Conservation (phyloP, 139 green algal species). For the Coelastrella sp. region DNA sequence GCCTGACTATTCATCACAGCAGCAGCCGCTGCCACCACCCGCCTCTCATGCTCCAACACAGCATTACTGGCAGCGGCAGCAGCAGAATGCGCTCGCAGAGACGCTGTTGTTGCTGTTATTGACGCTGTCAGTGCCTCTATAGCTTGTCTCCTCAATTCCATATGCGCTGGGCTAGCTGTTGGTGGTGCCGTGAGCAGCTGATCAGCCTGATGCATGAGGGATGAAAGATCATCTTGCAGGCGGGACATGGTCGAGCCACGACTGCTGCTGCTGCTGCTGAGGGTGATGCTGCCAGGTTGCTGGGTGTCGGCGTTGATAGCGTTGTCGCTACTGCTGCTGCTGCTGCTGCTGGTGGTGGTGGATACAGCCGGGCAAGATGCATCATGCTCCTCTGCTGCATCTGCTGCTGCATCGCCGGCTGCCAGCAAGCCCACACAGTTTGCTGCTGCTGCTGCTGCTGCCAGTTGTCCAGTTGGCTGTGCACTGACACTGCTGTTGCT, state of each 20-base stretch:
- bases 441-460: conserved; percentile 32
- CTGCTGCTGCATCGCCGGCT: neutral
- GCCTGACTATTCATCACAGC: conserved; percentile 22
- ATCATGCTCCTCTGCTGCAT: too few relatives aligned
- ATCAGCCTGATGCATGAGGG: conserved; percentile 29
- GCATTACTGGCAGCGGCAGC: conserved; percentile 39
- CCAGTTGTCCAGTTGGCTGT: neutral
- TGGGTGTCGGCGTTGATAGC: neutral
- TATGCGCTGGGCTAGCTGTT: too few relatives aligned
- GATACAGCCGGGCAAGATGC: too few relatives aligned
- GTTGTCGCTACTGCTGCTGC: too few relatives aligned
- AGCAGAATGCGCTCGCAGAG: conserved; percentile 32
- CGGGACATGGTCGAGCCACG: neutral
- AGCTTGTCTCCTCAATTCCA: neutral
- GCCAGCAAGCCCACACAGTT: too few relatives aligned
- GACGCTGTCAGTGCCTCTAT: conserved; percentile 30
- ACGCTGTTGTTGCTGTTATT: conserved; percentile 31
- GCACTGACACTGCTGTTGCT: conserved; percentile 4
- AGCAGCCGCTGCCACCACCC: conserved; percentile 25
- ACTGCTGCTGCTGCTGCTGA: conserved; percentile 22
- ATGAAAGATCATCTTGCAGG: neutral
- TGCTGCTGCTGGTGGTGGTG: too few relatives aligned
- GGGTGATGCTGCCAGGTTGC: neutral
- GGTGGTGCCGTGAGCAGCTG: neutral
- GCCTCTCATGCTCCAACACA: conserved; percentile 10